Base-by-base conservation (phyloP, 805 yeast species). In the Myxozyma mucilagina region DNA sequence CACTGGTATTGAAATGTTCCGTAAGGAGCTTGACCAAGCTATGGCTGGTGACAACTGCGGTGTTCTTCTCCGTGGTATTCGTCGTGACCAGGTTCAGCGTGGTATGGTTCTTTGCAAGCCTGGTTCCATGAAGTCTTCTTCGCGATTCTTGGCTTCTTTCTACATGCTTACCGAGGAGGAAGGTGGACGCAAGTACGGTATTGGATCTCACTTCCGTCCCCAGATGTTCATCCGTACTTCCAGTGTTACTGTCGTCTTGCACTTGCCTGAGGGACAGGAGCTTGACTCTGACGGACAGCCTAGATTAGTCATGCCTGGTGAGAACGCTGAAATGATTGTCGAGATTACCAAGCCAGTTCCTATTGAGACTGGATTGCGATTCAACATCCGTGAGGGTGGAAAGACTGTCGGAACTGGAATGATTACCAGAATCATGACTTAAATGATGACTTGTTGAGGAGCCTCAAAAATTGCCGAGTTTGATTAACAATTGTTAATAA, bases 11-110 rank as follows among this genome's bases (percentile, higher is more conserved):
- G 99, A 94, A 84, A 93, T 92, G 97, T 94, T 94, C 87, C 92
- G 91, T 86, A 94, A 94, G 84, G 98, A 94, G 78, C 86, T 94
- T 73, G 98, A 92, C 80, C 83, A 86, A 72, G 98, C 98, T 69
- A 88, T 88, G 87, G 99, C 97, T 74, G 99, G 99, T 83, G 99
- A 94, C 81, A 94, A 96, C 79, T 96, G 97, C 76, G 99, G 99
- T 80, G 85, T 94, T 71, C 82, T 94, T 76, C 84, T 94, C 77
- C 91, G 99, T 84, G 98, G 98, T 84, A 85, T 93, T 76, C 92
- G 91, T 86, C 90, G 97, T 82, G 99, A 94, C 73, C 96, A 94
- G 75, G 82, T 94, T 71, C 83, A 84, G 78, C 89, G 99, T 82
- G 99, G 99, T 81, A 93, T 93, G 98, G 96, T 94, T 70, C 80